phyloP scores from a whole-genome alignment of 768 basidiomycete species.

The Termitomyces heimii region DNA sequence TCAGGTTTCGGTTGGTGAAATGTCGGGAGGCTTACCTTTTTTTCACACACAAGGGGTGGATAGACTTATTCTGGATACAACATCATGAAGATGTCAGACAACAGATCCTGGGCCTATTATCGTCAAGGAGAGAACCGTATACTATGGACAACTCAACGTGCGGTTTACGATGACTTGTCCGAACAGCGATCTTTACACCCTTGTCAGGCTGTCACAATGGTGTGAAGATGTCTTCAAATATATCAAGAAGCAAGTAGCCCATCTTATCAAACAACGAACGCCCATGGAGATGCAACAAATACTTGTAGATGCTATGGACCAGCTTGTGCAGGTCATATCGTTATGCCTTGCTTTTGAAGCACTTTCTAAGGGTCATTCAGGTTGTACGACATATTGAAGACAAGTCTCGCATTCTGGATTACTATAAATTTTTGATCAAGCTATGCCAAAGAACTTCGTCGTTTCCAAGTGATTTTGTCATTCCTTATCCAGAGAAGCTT shows the following conservation, averaged over 20 bases:
- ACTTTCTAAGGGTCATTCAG: background rate
- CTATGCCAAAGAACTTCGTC: constrained; percentile 4
- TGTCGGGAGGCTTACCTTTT: constrained; percentile 3
- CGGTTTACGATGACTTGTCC: background rate
- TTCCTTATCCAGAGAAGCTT: background rate
- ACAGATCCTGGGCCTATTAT: background rate
- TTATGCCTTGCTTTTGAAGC: background rate
- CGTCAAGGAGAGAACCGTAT: background rate
- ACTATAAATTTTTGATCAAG: constrained; percentile 8
- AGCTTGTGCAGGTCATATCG: constrained; percentile 5
- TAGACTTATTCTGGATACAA: constrained; percentile 2
- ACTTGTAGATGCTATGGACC: constrained; percentile 8
- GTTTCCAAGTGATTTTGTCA: constrained; percentile 1
- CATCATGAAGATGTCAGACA: constrained; percentile 1
- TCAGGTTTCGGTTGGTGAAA: background rate
- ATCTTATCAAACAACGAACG: background rate
- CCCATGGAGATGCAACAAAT: background rate
- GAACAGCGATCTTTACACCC: background rate
- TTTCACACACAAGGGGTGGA: background rate
- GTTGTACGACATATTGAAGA: constrained; percentile 5
- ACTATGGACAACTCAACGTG: constrained; percentile 2
- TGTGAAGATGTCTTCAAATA: constrained; percentile 6
- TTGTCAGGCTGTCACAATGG: constrained; percentile 4
- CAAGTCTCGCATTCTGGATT: constrained; percentile 1
- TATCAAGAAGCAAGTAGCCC: background rate